Base-by-base conservation (phyloP, 331 rosid species). In the Quercus phellos region DNA sequence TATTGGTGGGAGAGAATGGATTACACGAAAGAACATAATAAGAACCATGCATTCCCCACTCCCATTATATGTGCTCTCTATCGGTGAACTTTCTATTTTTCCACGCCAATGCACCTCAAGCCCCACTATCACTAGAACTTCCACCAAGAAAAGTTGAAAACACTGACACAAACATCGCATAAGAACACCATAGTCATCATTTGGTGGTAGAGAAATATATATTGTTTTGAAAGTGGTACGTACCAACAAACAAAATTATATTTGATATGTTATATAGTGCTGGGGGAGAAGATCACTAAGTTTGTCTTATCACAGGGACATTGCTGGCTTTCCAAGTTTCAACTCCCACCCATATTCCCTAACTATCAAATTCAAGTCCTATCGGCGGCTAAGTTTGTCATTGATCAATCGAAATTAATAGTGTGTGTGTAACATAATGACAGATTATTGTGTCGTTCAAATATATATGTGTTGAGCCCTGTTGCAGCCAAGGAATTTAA, bases 11-110 rank as follows among this genome's bases (percentile, higher is more conserved):
- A 6, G 30, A 12, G 24, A 9, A 51, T 64, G 43, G 70, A 51
- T 68, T 55, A 35, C 53, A 24, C 3, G 5, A 35, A 19, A 35
- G 74, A 77, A 54, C 16, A 68, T 38, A 35, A 54, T 10, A 35
- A 53, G 61, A 68, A 56, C 76, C 60, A 69, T 10, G 55, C 27
- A 51, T 58, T 38, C 56, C 56, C 82, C 77, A 79, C 81, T 22
- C 72, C 13, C 32, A 46, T 14, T 0, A 26, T 26, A 10, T 24
- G 66, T 70, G 60, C 55, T 29, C 35, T 70, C 12, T 18, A 46
- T 46, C 16, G 4, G 13, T 46, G 16, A 46, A 11, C 51, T 11
- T 46, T 12, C 12, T 46, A 11, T 10, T 46, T 42, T 46, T 11
- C 17, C 51, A 46, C 51, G 51, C 18, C 12, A 22, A 11, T 9